Evolutionary conservation across 225 moss, liverwort and hornwort species (phyloP).

Genomic region (Sphagnum tenellum): DNA sequence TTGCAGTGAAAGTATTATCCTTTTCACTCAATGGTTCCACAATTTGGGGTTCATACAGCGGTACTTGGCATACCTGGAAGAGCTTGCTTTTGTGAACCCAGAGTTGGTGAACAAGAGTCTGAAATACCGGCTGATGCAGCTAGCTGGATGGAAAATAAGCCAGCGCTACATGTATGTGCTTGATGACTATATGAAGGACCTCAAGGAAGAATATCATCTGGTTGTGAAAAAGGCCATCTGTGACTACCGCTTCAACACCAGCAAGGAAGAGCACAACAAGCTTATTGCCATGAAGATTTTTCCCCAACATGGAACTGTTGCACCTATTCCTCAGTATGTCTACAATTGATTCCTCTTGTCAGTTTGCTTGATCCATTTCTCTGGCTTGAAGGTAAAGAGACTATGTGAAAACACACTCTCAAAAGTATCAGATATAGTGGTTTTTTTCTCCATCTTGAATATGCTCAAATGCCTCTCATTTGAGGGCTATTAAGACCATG

Average conservation of each 20-base stretch:
- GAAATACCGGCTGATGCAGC: slow-evolving; percentile 28
- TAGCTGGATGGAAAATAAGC: slow-evolving; percentile 51
- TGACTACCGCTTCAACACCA: slow-evolving; percentile 47
- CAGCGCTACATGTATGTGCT: slow-evolving; percentile 27
- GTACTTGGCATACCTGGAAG: slow-evolving; percentile 56
- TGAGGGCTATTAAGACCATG: too few species aligned
- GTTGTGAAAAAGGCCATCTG: slow-evolving; percentile 63
- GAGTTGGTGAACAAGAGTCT: slow-evolving; percentile 47
- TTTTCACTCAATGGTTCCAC: too few species aligned
- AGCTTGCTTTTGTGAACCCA: slow-evolving; percentile 50
- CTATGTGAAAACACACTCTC: not conserved
- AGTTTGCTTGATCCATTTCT: not conserved
- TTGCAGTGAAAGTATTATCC: not conserved
- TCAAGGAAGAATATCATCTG: slow-evolving; percentile 45
- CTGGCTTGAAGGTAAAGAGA: not conserved
- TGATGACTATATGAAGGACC: slow-evolving; percentile 29
- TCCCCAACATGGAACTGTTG: slow-evolving; percentile 30
- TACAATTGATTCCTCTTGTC: not conserved
- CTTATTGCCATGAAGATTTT: slow-evolving; percentile 61
- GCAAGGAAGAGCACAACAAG: slow-evolving; percentile 32
- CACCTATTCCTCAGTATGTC: slow-evolving; percentile 41
- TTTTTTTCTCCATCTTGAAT: not conserved
- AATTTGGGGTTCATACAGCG: slow-evolving; percentile 26
- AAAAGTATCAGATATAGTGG: not conserved
- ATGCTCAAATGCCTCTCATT: too few species aligned